phyloP scores from a whole-genome alignment of 768 basidiomycete genomes.

The Aureoboletus auriporus region DNA sequence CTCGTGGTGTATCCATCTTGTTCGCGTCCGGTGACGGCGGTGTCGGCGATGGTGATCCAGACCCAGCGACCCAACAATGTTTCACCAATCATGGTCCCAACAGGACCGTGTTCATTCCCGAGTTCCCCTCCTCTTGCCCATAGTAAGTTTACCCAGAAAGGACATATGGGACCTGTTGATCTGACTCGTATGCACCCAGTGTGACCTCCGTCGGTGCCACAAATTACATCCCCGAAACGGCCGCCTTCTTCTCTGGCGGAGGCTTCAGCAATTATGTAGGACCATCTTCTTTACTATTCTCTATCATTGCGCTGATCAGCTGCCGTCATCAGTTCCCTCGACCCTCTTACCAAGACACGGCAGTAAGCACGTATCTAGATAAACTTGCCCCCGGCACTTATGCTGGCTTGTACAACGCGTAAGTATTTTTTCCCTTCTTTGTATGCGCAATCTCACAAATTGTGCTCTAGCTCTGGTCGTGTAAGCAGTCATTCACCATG shows the following conservation, averaged over 20 bases:
- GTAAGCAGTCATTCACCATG: conserved; percentile 28
- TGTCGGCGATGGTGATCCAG: conserved; percentile 57
- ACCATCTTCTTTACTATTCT: not conserved
- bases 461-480: conserved; percentile 43
- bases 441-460: not conserved
- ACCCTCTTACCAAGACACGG: conserved; percentile 49
- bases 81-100: conserved; percentile 57
- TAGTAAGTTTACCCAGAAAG: conserved; percentile 34
- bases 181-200: conserved; percentile 30
- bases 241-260: conserved; percentile 61
- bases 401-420: conserved; percentile 59
- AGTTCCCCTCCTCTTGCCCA: conserved; percentile 62
- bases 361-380: conserved; percentile 42
- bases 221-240: conserved; percentile 52
- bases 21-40: conserved; percentile 68
- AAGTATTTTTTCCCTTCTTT: conserved; percentile 13
- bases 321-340: conserved; percentile 40
- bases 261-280: conserved; percentile 69
- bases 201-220: conserved; percentile 75
- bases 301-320: not conserved
- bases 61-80: conserved; percentile 53
- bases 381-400: conserved; percentile 47
- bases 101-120: conserved; percentile 47
- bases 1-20: conserved; percentile 59
- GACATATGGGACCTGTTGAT: not conserved